Conservation (phyloP, 1,284 basidiomycete species). For the Porphyrellus sp. region DNA sequence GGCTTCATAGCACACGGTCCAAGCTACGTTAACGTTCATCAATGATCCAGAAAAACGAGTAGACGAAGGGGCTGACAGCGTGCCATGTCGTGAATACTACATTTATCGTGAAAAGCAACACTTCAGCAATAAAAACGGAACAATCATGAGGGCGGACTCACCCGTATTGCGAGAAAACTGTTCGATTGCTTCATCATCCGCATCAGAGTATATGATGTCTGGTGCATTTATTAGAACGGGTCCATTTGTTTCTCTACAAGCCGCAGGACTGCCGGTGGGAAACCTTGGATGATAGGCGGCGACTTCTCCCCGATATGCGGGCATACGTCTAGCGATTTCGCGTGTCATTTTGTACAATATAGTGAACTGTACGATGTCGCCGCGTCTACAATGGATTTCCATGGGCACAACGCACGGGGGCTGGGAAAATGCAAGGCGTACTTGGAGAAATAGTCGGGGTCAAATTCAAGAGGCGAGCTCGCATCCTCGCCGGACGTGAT, state of each 20-base stretch:
- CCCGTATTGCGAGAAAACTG: slow-evolving; percentile 36
- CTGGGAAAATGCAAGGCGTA: not conserved
- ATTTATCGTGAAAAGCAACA: not conserved
- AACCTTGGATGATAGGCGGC: slow-evolving; percentile 48
- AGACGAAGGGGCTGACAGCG: slow-evolving; percentile 39
- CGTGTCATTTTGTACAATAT: slow-evolving; percentile 21
- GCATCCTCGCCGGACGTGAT: slow-evolving; percentile 27
- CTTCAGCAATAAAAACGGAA: not conserved
- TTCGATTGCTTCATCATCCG: slow-evolving; percentile 55
- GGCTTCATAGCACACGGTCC: slow-evolving; percentile 37
- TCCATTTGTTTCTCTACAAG: slow-evolving; percentile 27
- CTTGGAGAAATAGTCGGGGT: slow-evolving; percentile 13
- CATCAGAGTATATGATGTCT: slow-evolving; percentile 51
- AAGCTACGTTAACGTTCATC: slow-evolving; percentile 12
- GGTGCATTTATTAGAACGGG: slow-evolving; percentile 44
- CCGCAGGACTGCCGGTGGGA: slow-evolving; percentile 43
- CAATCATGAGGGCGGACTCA: slow-evolving; percentile 13
- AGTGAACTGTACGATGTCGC: slow-evolving; percentile 14
- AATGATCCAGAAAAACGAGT: not conserved
- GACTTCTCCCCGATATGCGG: slow-evolving; percentile 53
- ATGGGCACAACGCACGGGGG: not conserved
- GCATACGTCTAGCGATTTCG: slow-evolving; percentile 47
- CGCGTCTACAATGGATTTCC: not conserved
- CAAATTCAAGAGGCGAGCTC: slow-evolving; percentile 24
- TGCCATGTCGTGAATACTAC: slow-evolving; percentile 53